phyloP scores from a whole-genome alignment of 108 stramenopile species.

The Pseudonitzschia multiseries region DNA sequence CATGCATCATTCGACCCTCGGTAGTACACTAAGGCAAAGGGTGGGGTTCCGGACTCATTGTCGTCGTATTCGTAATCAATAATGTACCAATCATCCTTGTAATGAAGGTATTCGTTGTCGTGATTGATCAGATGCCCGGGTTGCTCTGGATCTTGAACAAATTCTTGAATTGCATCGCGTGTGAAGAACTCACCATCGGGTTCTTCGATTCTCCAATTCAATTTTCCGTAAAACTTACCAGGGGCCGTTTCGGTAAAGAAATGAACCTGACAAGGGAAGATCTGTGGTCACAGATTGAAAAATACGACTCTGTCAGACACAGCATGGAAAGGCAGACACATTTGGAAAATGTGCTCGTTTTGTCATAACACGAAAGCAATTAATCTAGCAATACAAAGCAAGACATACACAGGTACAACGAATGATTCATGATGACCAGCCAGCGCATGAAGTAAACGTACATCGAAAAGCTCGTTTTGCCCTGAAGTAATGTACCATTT shows the following conservation, averaged over 20 bases:
- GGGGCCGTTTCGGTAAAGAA: constrained; percentile 91
- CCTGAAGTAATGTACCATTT: constrained; percentile 94
- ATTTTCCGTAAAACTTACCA: constrained; percentile 84
- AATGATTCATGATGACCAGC: neutral
- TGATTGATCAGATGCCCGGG: constrained; percentile 92
- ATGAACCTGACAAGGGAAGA: constrained; percentile 97
- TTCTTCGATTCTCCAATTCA: constrained; percentile 94
- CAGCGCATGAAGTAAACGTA: neutral
- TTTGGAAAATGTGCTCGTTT: too few species aligned
- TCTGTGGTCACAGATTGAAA: constrained; percentile 4
- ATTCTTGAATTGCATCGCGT: constrained; percentile 86
- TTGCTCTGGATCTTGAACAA: constrained; percentile 85
- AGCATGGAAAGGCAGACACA: neutral
- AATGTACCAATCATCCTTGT: constrained; percentile 97
- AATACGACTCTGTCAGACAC: neutral
- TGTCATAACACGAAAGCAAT: neutral
- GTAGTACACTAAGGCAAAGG: constrained; percentile 95
- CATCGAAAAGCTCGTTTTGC: constrained; percentile 90
- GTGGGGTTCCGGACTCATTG: constrained; percentile 69
- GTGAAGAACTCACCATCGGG: constrained; percentile 97
- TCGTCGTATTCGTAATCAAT: constrained; percentile 85
- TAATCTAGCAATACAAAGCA: neutral
- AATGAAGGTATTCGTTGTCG: constrained; percentile 97
- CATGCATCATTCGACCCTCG: constrained; percentile 95
- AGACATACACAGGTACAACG: neutral